Percentiles rank a stretch among this genome's conserved stretches.
These are phyloP conservation scores for Bipolaris cookei DNA, from an alignment of 2,329 filamentous ascomycete genomes.

Conservation along the genomic window DNA sequence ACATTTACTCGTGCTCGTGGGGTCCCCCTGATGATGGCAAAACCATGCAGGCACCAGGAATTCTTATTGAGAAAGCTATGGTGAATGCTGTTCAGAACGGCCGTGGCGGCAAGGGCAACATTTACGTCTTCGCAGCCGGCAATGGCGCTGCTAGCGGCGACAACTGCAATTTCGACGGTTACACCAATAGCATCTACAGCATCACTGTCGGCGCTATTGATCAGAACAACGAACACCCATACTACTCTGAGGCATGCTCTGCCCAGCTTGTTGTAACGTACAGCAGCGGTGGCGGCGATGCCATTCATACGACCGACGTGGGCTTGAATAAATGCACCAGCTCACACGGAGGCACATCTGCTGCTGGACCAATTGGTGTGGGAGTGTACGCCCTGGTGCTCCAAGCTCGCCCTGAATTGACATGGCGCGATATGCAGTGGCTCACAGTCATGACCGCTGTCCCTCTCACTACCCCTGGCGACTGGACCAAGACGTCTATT, in stretches of 20 bases:
- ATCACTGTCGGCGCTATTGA: slow-evolving; percentile 96
- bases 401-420: slow-evolving; percentile 81
- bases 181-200: slow-evolving; percentile 99
- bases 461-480: slow-evolving; percentile 75
- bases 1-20: slow-evolving; percentile 99
- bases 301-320: slow-evolving; percentile 96
- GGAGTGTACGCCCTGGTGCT: slow-evolving; percentile 91
- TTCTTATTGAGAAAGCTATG: slow-evolving; percentile 89
- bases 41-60: slow-evolving; percentile 91
- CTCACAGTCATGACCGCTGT: slow-evolving; percentile 84
- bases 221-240: slow-evolving; percentile 83
- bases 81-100: slow-evolving; percentile 90
- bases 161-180: slow-evolving; percentile 99
- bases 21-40: slow-evolving; percentile 91
- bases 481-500: slow-evolving; percentile 81
- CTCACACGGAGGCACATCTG: slow-evolving; percentile 92
- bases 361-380: slow-evolving; percentile 89
- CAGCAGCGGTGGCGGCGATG: slow-evolving; percentile 85
- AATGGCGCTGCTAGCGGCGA: slow-evolving; percentile 88
- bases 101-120: slow-evolving; percentile 79
- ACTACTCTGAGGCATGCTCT: slow-evolving; percentile 96
- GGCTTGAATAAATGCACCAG: slow-evolving; percentile 79
- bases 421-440: slow-evolving; percentile 95
- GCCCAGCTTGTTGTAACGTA: slow-evolving; percentile 96
- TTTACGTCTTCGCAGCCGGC: slow-evolving; percentile 96